Percentiles rank a stretch among this genome's conserved stretches.
Evolutionary conservation across 108 stramenopile genomes (phyloP).

Genomic region (Fistulifera solaris): DNA sequence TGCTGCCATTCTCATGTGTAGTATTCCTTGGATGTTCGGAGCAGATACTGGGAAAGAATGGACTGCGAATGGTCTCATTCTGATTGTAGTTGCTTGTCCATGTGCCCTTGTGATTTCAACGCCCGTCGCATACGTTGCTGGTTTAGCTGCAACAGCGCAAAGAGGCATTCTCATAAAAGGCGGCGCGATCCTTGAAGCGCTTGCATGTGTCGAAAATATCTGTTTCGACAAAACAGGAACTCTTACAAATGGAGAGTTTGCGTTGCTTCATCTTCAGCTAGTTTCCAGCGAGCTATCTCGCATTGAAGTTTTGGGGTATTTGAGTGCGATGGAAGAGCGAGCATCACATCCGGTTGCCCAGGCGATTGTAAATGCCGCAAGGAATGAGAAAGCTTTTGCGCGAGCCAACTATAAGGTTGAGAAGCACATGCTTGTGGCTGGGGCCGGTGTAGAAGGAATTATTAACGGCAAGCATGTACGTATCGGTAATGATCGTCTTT

Average conservation of each 20-base stretch:
- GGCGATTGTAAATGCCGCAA: constrained; percentile 53
- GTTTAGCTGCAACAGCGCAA: constrained; percentile 73
- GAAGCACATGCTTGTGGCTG: constrained; percentile 46
- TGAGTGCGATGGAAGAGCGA: constrained; percentile 59
- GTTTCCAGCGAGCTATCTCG: constrained; percentile 17
- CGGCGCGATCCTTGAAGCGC: constrained; percentile 57
- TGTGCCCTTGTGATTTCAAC: constrained; percentile 85
- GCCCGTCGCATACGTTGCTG: constrained; percentile 78
- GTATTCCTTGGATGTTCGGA: constrained; percentile 66
- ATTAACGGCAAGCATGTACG: constrained; percentile 43
- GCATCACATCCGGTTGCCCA: constrained; percentile 66
- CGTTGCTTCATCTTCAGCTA: constrained; percentile 39
- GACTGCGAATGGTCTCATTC: constrained; percentile 54
- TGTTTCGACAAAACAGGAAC: constrained; percentile 82
- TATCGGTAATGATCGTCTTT: constrained; percentile 66
- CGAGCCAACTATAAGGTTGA: constrained; percentile 24
- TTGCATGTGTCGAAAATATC: constrained; percentile 44
- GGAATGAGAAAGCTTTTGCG: constrained; percentile 39
- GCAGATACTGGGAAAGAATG: constrained; percentile 44
- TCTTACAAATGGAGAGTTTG: constrained; percentile 61
- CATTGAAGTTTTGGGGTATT: constrained; percentile 33
- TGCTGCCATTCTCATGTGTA: constrained; percentile 52
- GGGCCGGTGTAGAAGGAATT: constrained; percentile 55
- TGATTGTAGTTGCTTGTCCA: constrained; percentile 73
- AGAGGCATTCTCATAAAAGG: constrained; percentile 77